Conservation (phyloP, 2,329 filamentous ascomycete species). For the Capronia americana region DNA sequence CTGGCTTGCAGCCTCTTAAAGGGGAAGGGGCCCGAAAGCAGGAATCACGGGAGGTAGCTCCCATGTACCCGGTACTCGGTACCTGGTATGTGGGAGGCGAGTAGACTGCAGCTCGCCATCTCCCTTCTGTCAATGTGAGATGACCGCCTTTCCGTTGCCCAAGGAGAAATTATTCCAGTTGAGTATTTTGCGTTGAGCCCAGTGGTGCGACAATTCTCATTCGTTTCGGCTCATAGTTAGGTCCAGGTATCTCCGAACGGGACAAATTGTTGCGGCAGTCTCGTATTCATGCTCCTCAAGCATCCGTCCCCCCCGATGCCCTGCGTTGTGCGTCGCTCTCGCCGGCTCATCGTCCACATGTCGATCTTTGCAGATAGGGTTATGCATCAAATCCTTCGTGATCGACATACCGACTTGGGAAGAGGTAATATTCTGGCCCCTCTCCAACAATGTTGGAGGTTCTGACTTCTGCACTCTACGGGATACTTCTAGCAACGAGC, state of each 20-base stretch:
- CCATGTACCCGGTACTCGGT: too few species aligned
- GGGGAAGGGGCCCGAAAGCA: background rate
- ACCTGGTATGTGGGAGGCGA: too few species aligned
- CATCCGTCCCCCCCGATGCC: too few species aligned
- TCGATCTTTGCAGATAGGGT: background rate
- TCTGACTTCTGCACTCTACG: background rate
- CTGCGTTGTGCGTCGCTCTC: background rate
- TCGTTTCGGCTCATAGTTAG: too few species aligned
- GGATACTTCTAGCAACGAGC: background rate
- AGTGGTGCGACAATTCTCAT: background rate
- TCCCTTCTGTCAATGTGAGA: background rate
- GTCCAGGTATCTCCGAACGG: background rate
- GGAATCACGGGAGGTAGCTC: background rate
- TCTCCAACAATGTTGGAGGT: background rate
- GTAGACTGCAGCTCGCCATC: background rate
- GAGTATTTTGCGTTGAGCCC: background rate
- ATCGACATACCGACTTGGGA: background rate
- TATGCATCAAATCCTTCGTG: background rate
- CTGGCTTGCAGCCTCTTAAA: background rate
- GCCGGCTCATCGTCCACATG: background rate
- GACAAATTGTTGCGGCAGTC: background rate
- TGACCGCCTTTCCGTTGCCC: background rate
- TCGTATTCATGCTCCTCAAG: slow-evolving; percentile 10
- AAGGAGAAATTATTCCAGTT: background rate
- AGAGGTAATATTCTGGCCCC: background rate